phyloP scores from a whole-genome alignment of 1,284 basidiomycete species.

The Malassezia globosa region DNA sequence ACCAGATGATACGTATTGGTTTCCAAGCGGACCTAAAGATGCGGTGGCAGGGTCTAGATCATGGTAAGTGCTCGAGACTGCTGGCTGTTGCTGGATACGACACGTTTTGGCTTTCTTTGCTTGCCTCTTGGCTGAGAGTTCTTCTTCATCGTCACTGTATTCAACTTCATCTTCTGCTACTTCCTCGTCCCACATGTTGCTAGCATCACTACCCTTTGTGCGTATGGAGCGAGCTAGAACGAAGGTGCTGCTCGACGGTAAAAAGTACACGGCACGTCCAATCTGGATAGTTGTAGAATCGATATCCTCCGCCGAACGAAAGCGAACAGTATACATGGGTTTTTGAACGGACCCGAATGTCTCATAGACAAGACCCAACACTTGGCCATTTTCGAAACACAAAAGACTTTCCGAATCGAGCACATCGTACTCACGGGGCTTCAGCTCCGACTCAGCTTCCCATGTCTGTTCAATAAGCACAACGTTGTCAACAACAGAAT shows the following conservation, averaged over 20 bases:
- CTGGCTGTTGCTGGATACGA: background rate
- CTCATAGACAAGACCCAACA: constrained; percentile 74
- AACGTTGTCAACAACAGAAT: constrained; percentile 40
- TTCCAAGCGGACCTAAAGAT: constrained; percentile 13
- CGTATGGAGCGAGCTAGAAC: constrained; percentile 61
- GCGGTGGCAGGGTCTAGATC: constrained; percentile 8
- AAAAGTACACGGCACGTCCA: constrained; percentile 57
- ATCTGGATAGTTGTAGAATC: constrained; percentile 18
- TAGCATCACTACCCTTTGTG: constrained; percentile 74
- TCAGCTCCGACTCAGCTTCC: background rate
- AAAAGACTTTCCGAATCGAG: constrained; percentile 79
- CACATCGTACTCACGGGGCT: constrained; percentile 50
- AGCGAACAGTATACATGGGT: constrained; percentile 67
- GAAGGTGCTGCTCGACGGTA: constrained; percentile 64
- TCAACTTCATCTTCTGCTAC: constrained; percentile 71
- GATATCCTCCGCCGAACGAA: constrained; percentile 45
- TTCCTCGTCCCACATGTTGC: constrained; percentile 79
- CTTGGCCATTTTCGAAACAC: constrained; percentile 68
- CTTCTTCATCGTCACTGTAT: constrained; percentile 79
- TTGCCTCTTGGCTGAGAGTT: constrained; percentile 56
- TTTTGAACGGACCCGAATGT: constrained; percentile 77
- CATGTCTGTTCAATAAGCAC: constrained; percentile 32
- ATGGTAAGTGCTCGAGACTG: background rate
- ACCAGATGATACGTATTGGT: no score
- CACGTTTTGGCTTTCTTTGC: constrained; percentile 29